These are phyloP conservation scores for Phytophthora syringae DNA, from an alignment of 352 stramenopile genomes.

Conservation along the genomic window DNA sequence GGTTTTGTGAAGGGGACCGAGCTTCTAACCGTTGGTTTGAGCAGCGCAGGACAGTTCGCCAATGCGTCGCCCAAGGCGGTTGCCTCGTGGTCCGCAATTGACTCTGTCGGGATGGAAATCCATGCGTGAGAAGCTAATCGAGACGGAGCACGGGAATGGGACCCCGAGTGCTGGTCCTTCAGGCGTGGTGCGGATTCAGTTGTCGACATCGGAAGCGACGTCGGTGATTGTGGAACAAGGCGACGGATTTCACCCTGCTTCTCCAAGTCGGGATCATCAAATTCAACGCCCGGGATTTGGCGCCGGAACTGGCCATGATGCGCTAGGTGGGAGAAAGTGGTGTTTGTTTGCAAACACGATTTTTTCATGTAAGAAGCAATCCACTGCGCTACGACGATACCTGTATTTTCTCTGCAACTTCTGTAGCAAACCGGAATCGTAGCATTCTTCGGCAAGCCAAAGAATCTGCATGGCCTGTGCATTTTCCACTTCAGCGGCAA, in stretches of 20 bases:
- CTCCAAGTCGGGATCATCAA: conserved; percentile 18
- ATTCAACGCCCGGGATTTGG: neutral
- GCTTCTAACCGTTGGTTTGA: conserved; percentile 3
- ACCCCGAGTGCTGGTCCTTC: conserved; percentile 8
- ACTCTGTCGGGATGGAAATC: conserved; percentile 41
- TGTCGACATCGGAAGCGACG: conserved; percentile 15
- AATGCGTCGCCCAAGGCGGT: neutral
- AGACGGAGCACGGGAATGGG: conserved; percentile 34
- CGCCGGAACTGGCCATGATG: conserved; percentile 22
- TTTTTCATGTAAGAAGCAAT: too few relatives aligned
- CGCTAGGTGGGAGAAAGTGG: conserved; percentile 3
- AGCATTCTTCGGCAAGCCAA: too few relatives aligned
- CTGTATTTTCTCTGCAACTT: too few relatives aligned
- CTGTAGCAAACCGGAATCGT: too few relatives aligned
- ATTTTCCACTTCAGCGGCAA: too few relatives aligned
- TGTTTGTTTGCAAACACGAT: too few relatives aligned
- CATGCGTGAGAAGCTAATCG: conserved; percentile 40
- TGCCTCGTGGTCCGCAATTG: conserved; percentile 30
- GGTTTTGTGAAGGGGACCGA: neutral
- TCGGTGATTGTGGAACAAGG: conserved; percentile 31
- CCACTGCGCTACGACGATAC: too few relatives aligned
- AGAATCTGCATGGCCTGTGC: too few relatives aligned
- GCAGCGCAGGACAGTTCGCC: conserved; percentile 4
- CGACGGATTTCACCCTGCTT: conserved; percentile 24
- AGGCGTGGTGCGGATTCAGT: conserved; percentile 30